phyloP scores from a whole-genome alignment of 345 rosid species.

The Bruguiera parviflora region DNA sequence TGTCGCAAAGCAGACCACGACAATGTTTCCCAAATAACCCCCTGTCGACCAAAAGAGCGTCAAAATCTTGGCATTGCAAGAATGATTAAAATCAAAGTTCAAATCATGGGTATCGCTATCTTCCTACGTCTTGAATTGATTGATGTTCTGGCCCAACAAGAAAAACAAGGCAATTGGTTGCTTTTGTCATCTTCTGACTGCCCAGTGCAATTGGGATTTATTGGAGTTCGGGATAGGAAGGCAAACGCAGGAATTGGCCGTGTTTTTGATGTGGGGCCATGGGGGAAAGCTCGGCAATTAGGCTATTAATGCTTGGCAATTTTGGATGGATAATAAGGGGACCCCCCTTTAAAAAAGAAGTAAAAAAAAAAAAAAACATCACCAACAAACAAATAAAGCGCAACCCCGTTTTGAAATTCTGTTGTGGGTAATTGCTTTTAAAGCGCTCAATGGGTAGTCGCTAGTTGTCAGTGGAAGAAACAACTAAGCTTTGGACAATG shows the following conservation, averaged over 20 bases:
- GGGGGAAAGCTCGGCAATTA: neutral
- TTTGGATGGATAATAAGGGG: constrained; percentile 35
- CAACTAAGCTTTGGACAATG: constrained; percentile 35
- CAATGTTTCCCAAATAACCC: constrained; percentile 9
- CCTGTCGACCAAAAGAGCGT: constrained; percentile 10
- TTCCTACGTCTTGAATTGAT: constrained; percentile 24
- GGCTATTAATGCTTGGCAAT: constrained; percentile 33
- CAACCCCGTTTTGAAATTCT: neutral
- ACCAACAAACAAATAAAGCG: neutral
- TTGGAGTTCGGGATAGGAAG: constrained; percentile 31
- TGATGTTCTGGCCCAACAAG: neutral
- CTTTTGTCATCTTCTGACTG: constrained; percentile 22
- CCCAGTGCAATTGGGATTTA: constrained; percentile 13
- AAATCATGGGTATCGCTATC: constrained; percentile 25
- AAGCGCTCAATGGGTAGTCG: constrained; percentile 10
- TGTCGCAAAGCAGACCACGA: constrained; percentile 13
- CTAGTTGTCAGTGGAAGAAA: constrained; percentile 26
- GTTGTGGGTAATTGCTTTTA: constrained; percentile 18
- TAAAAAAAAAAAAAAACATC: neutral
- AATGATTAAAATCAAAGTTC: constrained; percentile 29
- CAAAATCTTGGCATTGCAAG: neutral
- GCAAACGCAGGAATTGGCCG: constrained; percentile 14
- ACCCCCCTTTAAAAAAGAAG: constrained; percentile 20
- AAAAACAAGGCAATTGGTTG: no score
- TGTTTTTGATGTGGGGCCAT: constrained; percentile 26